Conservation (phyloP, 2,329 filamentous ascomycete genomes). For the Pseudocercospora fuligena region DNA sequence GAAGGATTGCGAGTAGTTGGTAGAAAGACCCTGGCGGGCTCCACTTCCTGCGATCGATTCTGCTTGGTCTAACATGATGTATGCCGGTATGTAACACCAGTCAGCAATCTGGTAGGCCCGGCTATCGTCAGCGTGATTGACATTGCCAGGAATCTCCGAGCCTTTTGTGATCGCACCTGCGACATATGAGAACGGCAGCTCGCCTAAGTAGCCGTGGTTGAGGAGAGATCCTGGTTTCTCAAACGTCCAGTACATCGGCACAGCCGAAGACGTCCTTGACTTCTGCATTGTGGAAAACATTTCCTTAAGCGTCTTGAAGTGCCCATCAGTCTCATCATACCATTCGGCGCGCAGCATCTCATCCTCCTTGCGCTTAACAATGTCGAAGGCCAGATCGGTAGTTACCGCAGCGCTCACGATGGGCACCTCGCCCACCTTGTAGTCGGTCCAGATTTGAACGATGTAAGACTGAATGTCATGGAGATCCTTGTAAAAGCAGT, state of each 20-base stretch:
- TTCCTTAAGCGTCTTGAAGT: neutral
- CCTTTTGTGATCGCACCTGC: neutral
- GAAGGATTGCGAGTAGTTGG: neutral
- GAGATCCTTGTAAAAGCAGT: slow-evolving; percentile 15
- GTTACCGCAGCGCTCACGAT: slow-evolving; percentile 11
- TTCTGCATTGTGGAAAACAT: neutral
- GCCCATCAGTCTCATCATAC: neutral
- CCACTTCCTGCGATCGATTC: neutral
- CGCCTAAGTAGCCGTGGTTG: slow-evolving; percentile 12
- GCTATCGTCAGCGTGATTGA: neutral
- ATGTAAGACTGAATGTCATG: slow-evolving; percentile 13
- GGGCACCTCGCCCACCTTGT: slow-evolving; percentile 4
- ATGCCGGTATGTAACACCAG: slow-evolving; percentile 8
- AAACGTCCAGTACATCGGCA: neutral
- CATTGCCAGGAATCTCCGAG: neutral
- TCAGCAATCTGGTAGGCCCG: slow-evolving; percentile 6
- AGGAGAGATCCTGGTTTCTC: neutral
- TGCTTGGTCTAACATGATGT: neutral
- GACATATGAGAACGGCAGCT: slow-evolving; percentile 6
- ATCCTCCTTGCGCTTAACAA: slow-evolving; percentile 9
- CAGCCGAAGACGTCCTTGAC: neutral
- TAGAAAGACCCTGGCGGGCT: neutral
- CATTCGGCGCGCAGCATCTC: slow-evolving; percentile 8
- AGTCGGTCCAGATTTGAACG: neutral
- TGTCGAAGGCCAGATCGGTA: slow-evolving; percentile 14